A percentile compares a stretch with the other conserved stretches of the same genome.
Conservation (phyloP, 495 filamentous ascomycete species). For the Xylaria acuta region DNA sequence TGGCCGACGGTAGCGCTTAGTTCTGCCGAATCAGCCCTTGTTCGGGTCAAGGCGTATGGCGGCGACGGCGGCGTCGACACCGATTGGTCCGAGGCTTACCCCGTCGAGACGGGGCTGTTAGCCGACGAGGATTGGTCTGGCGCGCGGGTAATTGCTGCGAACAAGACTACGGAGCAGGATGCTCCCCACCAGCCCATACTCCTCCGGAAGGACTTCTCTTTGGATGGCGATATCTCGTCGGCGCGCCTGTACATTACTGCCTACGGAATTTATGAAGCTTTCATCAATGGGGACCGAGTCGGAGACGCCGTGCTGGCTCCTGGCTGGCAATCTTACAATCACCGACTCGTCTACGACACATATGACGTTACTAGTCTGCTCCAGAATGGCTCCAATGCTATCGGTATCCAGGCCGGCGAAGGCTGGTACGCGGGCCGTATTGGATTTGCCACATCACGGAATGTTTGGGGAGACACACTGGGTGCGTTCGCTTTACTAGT, state of each 20-base stretch:
- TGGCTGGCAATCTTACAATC: slow-evolving; percentile 61
- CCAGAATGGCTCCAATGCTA: slow-evolving; percentile 45
- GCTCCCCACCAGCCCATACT: slow-evolving; percentile 32
- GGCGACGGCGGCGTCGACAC: slow-evolving; percentile 37
- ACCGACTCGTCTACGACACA: slow-evolving; percentile 58
- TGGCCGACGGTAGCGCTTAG: slow-evolving; percentile 54
- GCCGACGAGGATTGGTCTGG: slow-evolving; percentile 49
- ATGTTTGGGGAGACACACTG: slow-evolving; percentile 56
- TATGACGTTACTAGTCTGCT: slow-evolving; percentile 56
- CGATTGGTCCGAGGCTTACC: slow-evolving; percentile 45
- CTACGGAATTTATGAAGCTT: slow-evolving; percentile 57
- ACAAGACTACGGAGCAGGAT: slow-evolving; percentile 34
- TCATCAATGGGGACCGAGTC: slow-evolving; percentile 57
- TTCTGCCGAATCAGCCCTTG: slow-evolving; percentile 47
- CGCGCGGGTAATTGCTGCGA: slow-evolving; percentile 43
- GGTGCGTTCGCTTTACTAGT: slow-evolving; percentile 54
- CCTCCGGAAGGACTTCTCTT: slow-evolving; percentile 37
- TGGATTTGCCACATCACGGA: slow-evolving; percentile 44
- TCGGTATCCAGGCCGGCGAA: slow-evolving; percentile 59
- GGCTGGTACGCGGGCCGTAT: slow-evolving; percentile 63
- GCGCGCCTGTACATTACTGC: slow-evolving; percentile 58
- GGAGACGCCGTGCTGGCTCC: slow-evolving; percentile 53
- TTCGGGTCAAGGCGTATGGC: slow-evolving; percentile 49
- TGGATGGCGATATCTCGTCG: slow-evolving; percentile 25
- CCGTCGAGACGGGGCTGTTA: slow-evolving; percentile 50